Evolutionary conservation across 768 basidiomycete species (phyloP).

Genomic region (Russula virescens): DNA sequence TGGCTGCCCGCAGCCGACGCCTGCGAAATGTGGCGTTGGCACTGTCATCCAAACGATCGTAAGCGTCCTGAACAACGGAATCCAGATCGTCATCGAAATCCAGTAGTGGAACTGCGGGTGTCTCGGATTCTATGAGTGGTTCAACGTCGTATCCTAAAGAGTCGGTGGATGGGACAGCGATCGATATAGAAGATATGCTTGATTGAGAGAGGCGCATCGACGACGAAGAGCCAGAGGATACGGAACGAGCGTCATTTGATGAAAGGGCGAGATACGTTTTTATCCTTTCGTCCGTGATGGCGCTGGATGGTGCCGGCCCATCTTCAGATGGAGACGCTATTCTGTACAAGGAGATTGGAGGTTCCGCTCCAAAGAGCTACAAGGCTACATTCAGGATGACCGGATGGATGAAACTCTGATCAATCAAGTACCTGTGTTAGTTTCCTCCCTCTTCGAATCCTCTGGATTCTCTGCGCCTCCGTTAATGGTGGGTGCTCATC

Average conservation of each 20-base stretch:
- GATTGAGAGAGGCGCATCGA: slow-evolving; percentile 10
- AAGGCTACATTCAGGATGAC: neutral
- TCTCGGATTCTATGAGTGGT: slow-evolving; percentile 1
- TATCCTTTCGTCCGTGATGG: slow-evolving; percentile 26
- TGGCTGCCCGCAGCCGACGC: slow-evolving; percentile 45
- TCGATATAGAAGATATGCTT: slow-evolving; percentile 14
- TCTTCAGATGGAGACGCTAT: slow-evolving; percentile 28
- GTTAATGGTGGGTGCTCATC: slow-evolving; percentile 15
- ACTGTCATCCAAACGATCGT: neutral
- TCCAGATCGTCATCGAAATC: neutral
- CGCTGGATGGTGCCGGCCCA: neutral
- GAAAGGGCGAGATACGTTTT: slow-evolving; percentile 23
- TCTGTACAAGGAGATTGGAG: slow-evolving; percentile 40
- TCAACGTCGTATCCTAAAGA: neutral
- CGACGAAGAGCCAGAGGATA: neutral
- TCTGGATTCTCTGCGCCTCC: slow-evolving; percentile 36
- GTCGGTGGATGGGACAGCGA: neutral
- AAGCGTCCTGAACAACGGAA: neutral
- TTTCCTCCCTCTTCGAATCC: slow-evolving; percentile 45
- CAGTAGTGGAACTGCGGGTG: neutral
- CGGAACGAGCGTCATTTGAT: slow-evolving; percentile 2
- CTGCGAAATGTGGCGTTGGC: slow-evolving; percentile 26
- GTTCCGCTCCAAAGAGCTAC: slow-evolving; percentile 48
- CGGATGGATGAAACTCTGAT: neutral
- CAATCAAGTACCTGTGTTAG: slow-evolving; percentile 41